These are phyloP conservation scores for Yarrowia bubula DNA, from an alignment of 805 yeast species.

Conservation along the genomic window DNA sequence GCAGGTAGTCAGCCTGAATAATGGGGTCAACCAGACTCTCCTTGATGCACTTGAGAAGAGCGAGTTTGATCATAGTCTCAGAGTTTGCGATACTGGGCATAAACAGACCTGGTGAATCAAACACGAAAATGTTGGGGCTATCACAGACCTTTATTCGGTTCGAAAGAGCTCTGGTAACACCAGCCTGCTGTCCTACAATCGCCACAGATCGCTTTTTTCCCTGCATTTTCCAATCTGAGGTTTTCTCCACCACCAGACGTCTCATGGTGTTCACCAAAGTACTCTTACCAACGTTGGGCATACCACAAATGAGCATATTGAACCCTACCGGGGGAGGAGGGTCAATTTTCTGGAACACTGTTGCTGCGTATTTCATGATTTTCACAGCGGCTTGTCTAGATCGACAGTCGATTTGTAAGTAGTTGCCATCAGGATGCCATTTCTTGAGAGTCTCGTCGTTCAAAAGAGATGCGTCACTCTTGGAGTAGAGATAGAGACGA, in stretches of 20 bases:
- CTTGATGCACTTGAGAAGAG: conserved; percentile 73
- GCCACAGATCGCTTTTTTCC: conserved; percentile 59
- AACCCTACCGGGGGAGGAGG: conserved; percentile 85
- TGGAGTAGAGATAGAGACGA: conserved; percentile 12
- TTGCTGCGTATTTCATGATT: conserved; percentile 51
- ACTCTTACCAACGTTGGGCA: conserved; percentile 98
- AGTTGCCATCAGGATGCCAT: conserved; percentile 53
- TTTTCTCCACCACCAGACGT: conserved; percentile 39
- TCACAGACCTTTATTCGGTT: conserved; percentile 64
- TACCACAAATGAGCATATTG: conserved; percentile 74
- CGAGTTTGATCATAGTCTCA: conserved; percentile 70
- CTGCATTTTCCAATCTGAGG: conserved; percentile 25
- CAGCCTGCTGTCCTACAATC: conserved; percentile 81
- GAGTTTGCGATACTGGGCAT: conserved; percentile 66
- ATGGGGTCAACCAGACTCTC: conserved; percentile 73
- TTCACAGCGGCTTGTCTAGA: conserved; percentile 49
- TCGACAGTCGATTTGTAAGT: conserved; percentile 59
- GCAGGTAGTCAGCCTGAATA: conserved; percentile 78
- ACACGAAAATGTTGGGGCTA: conserved; percentile 63
- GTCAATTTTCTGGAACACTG: conserved; percentile 44
- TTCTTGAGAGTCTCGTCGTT: conserved; percentile 35
- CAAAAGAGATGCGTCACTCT: conserved; percentile 19
- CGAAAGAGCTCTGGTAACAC: conserved; percentile 78
- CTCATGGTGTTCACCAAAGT: conserved; percentile 77
- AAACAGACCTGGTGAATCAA: conserved; percentile 93